Evolutionary conservation across 2,329 filamentous ascomycete genomes (phyloP).

Genomic region (Neonectria punicea): DNA sequence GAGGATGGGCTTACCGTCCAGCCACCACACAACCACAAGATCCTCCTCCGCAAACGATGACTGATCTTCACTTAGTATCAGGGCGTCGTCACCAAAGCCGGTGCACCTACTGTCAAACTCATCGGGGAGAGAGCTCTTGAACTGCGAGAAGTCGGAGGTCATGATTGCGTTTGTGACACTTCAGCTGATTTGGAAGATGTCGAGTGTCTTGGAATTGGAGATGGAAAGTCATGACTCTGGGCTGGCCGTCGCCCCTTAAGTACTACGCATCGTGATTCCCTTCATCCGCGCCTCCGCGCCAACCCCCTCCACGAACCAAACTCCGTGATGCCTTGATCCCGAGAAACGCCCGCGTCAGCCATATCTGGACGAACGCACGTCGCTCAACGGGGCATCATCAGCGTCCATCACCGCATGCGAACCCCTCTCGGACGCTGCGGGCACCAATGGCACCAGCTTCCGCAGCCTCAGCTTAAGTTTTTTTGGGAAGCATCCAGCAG

Average conservation of each 20-base stretch:
- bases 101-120: conserved; percentile 70
- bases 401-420: conserved; percentile 25
- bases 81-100: not conserved
- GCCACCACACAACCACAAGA: conserved; percentile 71
- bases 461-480: conserved; percentile 27
- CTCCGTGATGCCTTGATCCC: conserved; percentile 30
- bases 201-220: conserved; percentile 4
- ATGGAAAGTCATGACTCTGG: not conserved
- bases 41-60: conserved; percentile 61
- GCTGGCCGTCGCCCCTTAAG: not conserved
- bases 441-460: conserved; percentile 37
- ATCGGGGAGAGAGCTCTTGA: conserved; percentile 64
- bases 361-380: conserved; percentile 25
- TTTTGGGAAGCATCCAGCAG: conserved; percentile 16
- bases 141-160: conserved; percentile 33
- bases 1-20: conserved; percentile 57
- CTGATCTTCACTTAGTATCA: not conserved
- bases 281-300: not conserved
- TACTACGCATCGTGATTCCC: conserved; percentile 2
- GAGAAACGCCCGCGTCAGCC: conserved; percentile 33
- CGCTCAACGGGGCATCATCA: conserved; percentile 29
- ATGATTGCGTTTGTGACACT: conserved; percentile 25
- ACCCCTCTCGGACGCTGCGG: conserved; percentile 38
- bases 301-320: not conserved
- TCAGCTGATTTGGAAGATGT: not conserved